Base-by-base conservation (phyloP, 768 basidiomycete species). In the Hypholoma sublateritium region DNA sequence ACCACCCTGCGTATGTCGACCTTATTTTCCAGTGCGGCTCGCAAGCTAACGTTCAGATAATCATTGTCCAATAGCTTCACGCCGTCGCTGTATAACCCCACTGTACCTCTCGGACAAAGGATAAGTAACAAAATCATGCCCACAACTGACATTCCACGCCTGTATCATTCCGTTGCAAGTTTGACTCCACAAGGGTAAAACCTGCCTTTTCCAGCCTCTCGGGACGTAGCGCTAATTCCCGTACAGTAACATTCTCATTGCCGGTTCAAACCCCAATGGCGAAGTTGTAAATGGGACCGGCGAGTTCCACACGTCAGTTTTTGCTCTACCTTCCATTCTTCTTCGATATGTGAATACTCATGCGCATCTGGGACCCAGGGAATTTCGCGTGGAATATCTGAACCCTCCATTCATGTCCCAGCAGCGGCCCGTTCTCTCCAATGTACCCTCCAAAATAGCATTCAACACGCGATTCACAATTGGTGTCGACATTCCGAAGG, bases 91-190 rank as follows among this genome's bases (percentile, higher is more conserved):
- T 86, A 84, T 67, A 77, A 76, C 52, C 76, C 80, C 9, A 61
- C 63, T 49, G 70, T 73, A 3, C 62, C 72, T 0, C 61, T 69
- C 2, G 85, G 85, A 8, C 53, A 62, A 19, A 70, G 77, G 21
- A 77, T 74, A 68, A 80, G 74, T 65, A 77, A 76, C 59, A 69
- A 70, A 7, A 77, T 76, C 19, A 67, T 80, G 56, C 74, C 77
- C 37, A 67, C 70, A 8, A 70, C 72, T 5, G 55, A 69, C 34
- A 77, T 86, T 60, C 72, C 84, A 39, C 70, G 85, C 17, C 28
- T 87, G 72, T 88, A 87, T 70, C 86, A 88, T 68, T 85, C 83
- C 3, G 72, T 73, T 4, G 82, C 81, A 14, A 80, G 80, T 19
- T 72, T 86, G 57, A 77, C 84, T 8, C 78, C 81, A 19, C 78